Base-by-base conservation (phyloP, 139 green algal species). In the Tetraselmis striata region DNA sequence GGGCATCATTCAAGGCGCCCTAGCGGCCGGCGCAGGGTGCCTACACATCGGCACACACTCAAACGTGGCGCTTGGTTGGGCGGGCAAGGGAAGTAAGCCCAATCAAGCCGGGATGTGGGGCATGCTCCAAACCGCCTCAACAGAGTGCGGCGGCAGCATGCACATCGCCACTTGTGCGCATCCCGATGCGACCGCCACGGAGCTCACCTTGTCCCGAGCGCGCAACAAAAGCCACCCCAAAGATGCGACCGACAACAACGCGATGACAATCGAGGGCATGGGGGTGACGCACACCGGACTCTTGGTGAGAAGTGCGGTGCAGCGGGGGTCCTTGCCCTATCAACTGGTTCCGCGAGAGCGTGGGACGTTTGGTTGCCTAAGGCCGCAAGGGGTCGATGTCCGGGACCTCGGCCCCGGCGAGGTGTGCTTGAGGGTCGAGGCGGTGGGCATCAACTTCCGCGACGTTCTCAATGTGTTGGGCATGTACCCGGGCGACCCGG, bases 381-480 rank as follows among this genome's bases (percentile, higher is more conserved):
- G 18, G 45, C 45, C 45, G 5, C 45, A 67, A 67, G 18, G 11
- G 45, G 45, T 67, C 45, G 18, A 18, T 18, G 18, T 18, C 18
- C 11, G 11, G 11, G 18, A 5, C 11, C 45, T 18, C 45, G 45
- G 11, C 18, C 11, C 45, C 11, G 45, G 45, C 45, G 18, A 25
- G 45, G 45, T 67, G 5, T 67, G 45, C 45, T 67, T 97, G 77
- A 78, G 77, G 5, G 90, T 94, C 29, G 81, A 84, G 29, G 90
- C 91, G 0, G 91, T 94, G 22, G 91, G 91, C 29, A 81, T 94
- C 84, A 94, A 94, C 88, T 94, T 93, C 91, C 82, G 91, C 26
- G 91, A 94, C 32, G 88, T 94, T 85, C 87, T 93, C 28, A 93
- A 93, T 59, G 30, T 76, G 23, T 26, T 92, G 84, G 89, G 85